Evolutionary conservation across 768 basidiomycete species (phyloP).

Genomic region (Phlebiopsis gigantea): DNA sequence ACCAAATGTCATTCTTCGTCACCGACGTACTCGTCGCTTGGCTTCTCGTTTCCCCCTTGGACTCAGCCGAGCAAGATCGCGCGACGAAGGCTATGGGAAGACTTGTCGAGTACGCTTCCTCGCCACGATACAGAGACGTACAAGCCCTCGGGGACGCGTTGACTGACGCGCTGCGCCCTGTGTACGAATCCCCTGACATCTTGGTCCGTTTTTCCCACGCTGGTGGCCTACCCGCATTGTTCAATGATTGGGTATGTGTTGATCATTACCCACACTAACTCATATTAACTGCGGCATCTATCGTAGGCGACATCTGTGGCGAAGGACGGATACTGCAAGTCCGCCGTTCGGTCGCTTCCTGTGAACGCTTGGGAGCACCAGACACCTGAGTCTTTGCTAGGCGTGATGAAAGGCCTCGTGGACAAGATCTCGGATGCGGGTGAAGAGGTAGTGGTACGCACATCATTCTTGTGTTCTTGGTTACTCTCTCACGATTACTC

Average conservation of each 20-base stretch:
- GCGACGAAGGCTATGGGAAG: conserved; percentile 17
- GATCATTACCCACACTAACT: neutral
- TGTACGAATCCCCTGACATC: conserved; percentile 19
- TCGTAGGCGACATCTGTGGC: conserved; percentile 19
- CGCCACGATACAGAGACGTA: conserved; percentile 9
- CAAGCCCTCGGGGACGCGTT: conserved; percentile 21
- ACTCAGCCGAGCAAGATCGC: conserved; percentile 15
- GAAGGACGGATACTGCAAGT: conserved; percentile 15
- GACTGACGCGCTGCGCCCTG: conserved; percentile 24
- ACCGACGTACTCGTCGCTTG: conserved; percentile 24
- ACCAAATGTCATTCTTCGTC: conserved; percentile 22
- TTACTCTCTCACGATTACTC: neutral
- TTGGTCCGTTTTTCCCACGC: conserved; percentile 22
- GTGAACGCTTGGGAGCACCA: conserved; percentile 23
- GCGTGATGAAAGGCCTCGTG: conserved; percentile 19
- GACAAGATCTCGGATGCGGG: conserved; percentile 18
- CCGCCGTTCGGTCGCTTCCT: conserved; percentile 18
- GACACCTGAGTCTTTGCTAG: conserved; percentile 19
- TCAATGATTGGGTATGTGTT: conserved; percentile 23
- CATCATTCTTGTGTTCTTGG: neutral
- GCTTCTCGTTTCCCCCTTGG: conserved; percentile 14
- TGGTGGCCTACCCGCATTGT: conserved; percentile 23
- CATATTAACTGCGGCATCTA: neutral
- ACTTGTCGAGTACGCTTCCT: conserved; percentile 22
- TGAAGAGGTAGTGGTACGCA: conserved; percentile 11